Evolutionary conservation across 495 filamentous ascomycete species (phyloP), one percentile per base, ranked within the genome.

Genomic region (Beverwykella pulmonaria): DNA sequence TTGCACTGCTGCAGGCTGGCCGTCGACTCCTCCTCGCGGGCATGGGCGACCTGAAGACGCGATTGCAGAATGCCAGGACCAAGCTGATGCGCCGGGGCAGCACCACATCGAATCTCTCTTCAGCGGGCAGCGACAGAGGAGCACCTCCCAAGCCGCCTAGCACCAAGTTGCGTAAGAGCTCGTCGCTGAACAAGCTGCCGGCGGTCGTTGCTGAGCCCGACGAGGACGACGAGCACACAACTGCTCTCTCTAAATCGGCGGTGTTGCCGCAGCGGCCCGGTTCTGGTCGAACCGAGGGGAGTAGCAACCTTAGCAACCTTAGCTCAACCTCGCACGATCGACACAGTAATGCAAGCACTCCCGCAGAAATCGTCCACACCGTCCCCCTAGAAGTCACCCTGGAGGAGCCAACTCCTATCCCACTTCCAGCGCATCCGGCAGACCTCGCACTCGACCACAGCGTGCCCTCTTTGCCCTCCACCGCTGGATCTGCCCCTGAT

Each of bases 361-460:
- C 69, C 59, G 27, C 52, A 29, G 53, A 52, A 34, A 20, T 20
- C n/a, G 26, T 30, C 25, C 61, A 27, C 29, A 25, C 59, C 23
- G 32, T 29, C 20, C 39, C 20, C 34, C 65, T 59, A 15, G 32
- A 44, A 6, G 55, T 72, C 34, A 66, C 66, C 6, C 61, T 72
- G 22, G 66, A 72, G 46, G 66, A 66, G 53, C 70, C 70, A 4
- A 69, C 70, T 20, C 69, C 69, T 7, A 64, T 67, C 14, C 59
- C 23, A 7, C 19, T 60, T 22, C 68, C 63, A 15, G 47, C 55
- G 7, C 29, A 61, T 14, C 53, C 59, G 15, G 26, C 63, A 9
- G 36, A 52, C 8, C 34, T 66, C 17, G 12, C 53, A 23, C 20
- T 15, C 34, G 36, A 34, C n/a, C 23, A 22, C 17, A 19, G 26